These are phyloP conservation scores for Rubroboletus pulcherrimus DNA, from an alignment of 768 basidiomycete species.

Conservation along the genomic window DNA sequence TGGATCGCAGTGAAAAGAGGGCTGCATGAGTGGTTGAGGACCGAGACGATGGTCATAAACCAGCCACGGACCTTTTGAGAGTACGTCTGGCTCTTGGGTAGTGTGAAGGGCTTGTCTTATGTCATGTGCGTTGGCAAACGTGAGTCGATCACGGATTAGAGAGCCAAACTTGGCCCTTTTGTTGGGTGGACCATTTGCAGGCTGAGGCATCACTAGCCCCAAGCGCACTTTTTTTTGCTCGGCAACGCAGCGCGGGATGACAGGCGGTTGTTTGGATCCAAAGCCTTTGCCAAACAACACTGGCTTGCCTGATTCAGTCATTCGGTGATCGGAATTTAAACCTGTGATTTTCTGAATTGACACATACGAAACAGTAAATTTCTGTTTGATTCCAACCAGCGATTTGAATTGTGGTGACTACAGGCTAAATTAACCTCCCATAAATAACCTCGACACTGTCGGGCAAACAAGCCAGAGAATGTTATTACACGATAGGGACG, in stretches of 20 bases:
- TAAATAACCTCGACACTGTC: no score
- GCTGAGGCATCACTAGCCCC: slow-evolving; percentile 14
- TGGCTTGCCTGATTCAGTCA: background rate
- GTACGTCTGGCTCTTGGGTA: slow-evolving; percentile 11
- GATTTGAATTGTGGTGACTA: no score
- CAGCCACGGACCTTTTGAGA: slow-evolving; percentile 22
- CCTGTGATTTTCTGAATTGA: no score
- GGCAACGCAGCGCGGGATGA: background rate
- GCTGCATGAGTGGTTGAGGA: slow-evolving; percentile 23
- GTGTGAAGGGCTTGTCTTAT: slow-evolving; percentile 17
- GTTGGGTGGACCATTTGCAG: slow-evolving; percentile 3
- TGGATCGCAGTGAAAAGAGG: slow-evolving; percentile 54
- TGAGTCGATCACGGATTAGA: slow-evolving; percentile 5
- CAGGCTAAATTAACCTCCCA: no score
- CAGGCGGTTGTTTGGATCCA: slow-evolving; percentile 24
- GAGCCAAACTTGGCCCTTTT: slow-evolving; percentile 25
- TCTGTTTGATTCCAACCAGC: no score
- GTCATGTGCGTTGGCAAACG: slow-evolving; percentile 22
- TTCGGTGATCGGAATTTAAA: background rate
- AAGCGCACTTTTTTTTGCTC: background rate
- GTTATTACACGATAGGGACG: no score
- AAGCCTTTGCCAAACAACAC: slow-evolving; percentile 23
- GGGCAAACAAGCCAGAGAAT: no score
- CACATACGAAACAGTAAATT: no score
- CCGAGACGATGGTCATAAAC: background rate